A percentile compares a stretch with the other conserved stretches of the same genome.
phyloP scores from a whole-genome alignment of 75 land plant species.

The Cupressus sempervirens region DNA sequence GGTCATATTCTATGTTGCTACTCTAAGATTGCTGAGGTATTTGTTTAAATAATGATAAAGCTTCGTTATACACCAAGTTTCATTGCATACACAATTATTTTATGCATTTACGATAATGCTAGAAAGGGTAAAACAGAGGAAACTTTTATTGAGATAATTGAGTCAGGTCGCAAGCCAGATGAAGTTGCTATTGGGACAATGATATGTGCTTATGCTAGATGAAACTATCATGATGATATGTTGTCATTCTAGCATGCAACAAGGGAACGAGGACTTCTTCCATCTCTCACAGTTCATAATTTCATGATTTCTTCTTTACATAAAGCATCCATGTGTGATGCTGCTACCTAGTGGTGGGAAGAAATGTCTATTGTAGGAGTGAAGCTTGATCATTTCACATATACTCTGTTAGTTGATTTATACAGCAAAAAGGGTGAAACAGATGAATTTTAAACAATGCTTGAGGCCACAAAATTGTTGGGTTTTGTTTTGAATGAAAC shows the following conservation, averaged over 20 bases:
- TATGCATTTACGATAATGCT: slow-evolving; percentile 77
- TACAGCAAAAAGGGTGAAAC: slow-evolving; percentile 48
- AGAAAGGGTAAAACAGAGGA: slow-evolving; percentile 80
- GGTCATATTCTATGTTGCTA: too few relatives aligned
- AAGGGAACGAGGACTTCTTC: slow-evolving; percentile 42
- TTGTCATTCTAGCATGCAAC: slow-evolving; percentile 66
- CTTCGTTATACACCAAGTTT: slow-evolving; percentile 84
- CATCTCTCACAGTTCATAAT: slow-evolving; percentile 46
- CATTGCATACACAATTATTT: slow-evolving; percentile 78
- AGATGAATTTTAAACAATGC: slow-evolving; percentile 54
- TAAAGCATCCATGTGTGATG: slow-evolving; percentile 46
- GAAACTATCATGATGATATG: slow-evolving; percentile 73
- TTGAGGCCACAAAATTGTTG: slow-evolving; percentile 53
- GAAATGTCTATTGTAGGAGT: slow-evolving; percentile 50
- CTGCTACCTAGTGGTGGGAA: slow-evolving; percentile 67
- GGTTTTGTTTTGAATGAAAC: slow-evolving; percentile 66
- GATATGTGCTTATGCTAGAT: slow-evolving; percentile 84
- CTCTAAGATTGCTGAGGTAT: too few relatives aligned
- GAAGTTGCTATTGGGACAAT: slow-evolving; percentile 80
- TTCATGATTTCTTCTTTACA: slow-evolving; percentile 76
- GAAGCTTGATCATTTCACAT: slow-evolving; percentile 54
- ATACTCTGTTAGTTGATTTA: slow-evolving; percentile 55
- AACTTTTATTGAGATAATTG: slow-evolving; percentile 89
- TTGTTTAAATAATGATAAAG: too few relatives aligned
- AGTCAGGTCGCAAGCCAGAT: slow-evolving; percentile 89